A percentile compares a stretch with the other conserved stretches of the same genome.
These are phyloP conservation scores for Spiraea crenata DNA, from an alignment of 331 rosid genomes.

Conservation along the genomic window DNA sequence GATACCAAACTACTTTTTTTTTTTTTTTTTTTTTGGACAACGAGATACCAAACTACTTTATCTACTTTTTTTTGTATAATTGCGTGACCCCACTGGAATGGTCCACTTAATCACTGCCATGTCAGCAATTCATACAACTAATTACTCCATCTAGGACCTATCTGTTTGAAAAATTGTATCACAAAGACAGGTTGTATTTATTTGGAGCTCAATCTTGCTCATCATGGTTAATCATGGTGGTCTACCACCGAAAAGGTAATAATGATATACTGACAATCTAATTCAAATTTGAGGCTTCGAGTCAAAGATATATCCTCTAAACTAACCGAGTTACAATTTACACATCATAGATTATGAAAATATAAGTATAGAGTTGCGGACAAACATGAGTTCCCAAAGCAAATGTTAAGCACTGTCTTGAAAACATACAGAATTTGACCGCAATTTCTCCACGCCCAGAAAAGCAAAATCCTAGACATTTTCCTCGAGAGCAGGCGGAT, in stretches of 20 bases:
- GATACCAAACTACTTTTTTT: slow-evolving; percentile 6
- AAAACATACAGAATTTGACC: neutral
- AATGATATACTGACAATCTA: no score
- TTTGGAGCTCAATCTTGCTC: neutral
- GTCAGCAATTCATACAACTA: slow-evolving; percentile 9
- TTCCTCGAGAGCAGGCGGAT: slow-evolving; percentile 59
- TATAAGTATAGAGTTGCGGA: no score
- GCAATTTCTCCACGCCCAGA: neutral
- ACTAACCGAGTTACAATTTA: no score
- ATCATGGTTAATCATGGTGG: neutral
- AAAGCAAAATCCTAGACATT: neutral
- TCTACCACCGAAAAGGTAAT: neutral
- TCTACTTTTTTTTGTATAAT: neutral
- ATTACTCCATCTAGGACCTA: neutral
- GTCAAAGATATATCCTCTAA: no score
- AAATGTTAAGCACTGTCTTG: no score
- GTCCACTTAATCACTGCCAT: slow-evolving; percentile 22
- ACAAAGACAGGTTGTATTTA: neutral
- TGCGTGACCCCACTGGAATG: neutral
- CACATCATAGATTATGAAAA: no score
- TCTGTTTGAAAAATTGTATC: neutral
- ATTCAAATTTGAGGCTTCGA: no score
- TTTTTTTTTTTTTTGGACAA: neutral
- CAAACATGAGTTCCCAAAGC: no score
- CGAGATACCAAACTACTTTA: slow-evolving; percentile 7